Base-by-base conservation (phyloP, 306 rosid species). In the Dalbergia oliveri region DNA sequence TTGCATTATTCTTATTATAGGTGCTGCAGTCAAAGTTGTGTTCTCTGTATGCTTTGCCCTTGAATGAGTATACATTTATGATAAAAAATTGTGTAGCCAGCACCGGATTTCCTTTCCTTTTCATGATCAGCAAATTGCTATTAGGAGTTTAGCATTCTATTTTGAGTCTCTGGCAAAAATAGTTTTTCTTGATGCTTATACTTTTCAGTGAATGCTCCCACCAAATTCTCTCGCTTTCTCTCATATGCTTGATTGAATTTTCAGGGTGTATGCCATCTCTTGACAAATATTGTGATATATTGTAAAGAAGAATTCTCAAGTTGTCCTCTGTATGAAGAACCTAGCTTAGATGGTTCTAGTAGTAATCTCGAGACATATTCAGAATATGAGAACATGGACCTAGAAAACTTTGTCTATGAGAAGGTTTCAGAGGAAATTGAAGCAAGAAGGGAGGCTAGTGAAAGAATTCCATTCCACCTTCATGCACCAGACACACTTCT, bases 321-420 rank as follows among this genome's bases (percentile, higher is more conserved):
- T 75, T 86, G 89, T 82, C 85, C 93, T 80, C 73, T 87, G 31
- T 90, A 87, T 77, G 97, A 87, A 72, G 88, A 84, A 61, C 86
- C 91, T 11, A 86, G 87, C 62, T 84, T 92, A 73, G 94, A 91
- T 73, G 94, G 72, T 75, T 86, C 92, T 77, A 88, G 92, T 74
- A 87, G 92, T 84, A 90, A 91, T 82, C 84, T 83, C 44, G 99
- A 92, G 89, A 86, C 92, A 43, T 79, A 79, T 68, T 85, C 94
- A 49, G 97, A 90, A 77, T 88, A 93, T 81, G 96, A 91, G 84
- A 95, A 90, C 83, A 95, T 92, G 98, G 99, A 95, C 84, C 81
- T 95, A 77, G 99, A 95, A 86, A 95, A 89, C 83, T 84, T 93
- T 78, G 95, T 91, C 66, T 93, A 86, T 69, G 93, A 90, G 21